Evolutionary conservation across 768 basidiomycete species (phyloP), one percentile per base, ranked within the genome.

Genomic region (Amanita subjunquillea): DNA sequence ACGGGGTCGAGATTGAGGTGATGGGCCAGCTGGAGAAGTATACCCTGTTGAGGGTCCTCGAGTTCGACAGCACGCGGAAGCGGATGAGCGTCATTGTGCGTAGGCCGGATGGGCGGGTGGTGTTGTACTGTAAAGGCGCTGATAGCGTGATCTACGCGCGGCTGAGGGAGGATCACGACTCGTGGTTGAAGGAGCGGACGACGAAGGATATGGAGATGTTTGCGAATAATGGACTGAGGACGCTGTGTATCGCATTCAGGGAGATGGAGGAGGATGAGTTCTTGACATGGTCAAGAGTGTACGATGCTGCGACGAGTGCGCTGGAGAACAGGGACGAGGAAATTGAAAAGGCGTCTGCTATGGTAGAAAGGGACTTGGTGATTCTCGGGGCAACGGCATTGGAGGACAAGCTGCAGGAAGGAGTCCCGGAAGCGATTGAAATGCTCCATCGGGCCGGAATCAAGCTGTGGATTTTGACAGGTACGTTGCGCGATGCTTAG

Each of bases 391-490:
- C 94, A 9, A 98, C 95, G 0, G 95, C 95, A 1, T 68, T 99
- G 54, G 95, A 99, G 66, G 95, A 99, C 68, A 96, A 97, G 72
- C 70, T 98, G 55, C 95, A 99, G 62, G 91, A 88, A 62, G 95
- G 95, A 9, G 95, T 99, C 0, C 95, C 95, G 0, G 94, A 96
- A 54, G 87, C 95, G 2, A 98, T 99, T 57, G 92, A 91, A 58
- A 85, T 77, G 51, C 73, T 99, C 15, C 92, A 96, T 61, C 73
- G 78, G 27, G 95, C 95, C 2, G 95, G 95, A 10, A 96, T 99
- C 72, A 99, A 97, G 69, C 67, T 99, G 2, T 99, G 95, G 95
- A 95, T 98, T 65, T 70, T 97, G 46, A 98, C 95, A 34, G 93
- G 89, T 87, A 53, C 34, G 69, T 65, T 32, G 34, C 49, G 40